Evolutionary conservation across 345 rosid genomes (phyloP).

Genomic region (Dipteronia sinensis): DNA sequence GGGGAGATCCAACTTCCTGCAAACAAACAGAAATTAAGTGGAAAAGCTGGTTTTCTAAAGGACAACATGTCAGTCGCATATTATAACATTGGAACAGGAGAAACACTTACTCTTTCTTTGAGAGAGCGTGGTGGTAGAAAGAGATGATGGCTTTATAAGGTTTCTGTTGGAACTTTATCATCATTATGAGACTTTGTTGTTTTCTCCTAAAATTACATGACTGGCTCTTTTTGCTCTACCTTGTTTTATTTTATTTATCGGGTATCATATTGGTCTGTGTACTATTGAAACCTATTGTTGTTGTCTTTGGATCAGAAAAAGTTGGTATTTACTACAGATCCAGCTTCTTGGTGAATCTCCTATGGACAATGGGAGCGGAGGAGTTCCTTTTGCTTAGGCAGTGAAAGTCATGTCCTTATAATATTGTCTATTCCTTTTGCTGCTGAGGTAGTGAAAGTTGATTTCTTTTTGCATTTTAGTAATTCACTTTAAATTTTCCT

Average conservation of each 20-base stretch:
- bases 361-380: constrained; percentile 4
- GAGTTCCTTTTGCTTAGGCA: constrained; percentile 13
- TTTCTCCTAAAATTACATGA: constrained; percentile 5
- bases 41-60: constrained; percentile 65
- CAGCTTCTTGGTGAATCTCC: constrained; percentile 28
- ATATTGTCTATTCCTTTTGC: neutral
- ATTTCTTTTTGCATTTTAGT: neutral
- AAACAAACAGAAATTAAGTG: constrained; percentile 68
- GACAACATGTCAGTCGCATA: constrained; percentile 60
- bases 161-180: constrained; percentile 21
- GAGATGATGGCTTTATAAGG: constrained; percentile 38
- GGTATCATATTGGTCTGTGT: constrained; percentile 25
- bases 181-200: neutral
- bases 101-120: constrained; percentile 46
- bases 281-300: constrained; percentile 12
- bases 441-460: constrained; percentile 7
- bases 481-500: neutral
- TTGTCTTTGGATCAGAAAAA: constrained; percentile 24
- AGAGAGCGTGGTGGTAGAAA: constrained; percentile 74
- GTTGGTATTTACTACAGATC: constrained; percentile 30
- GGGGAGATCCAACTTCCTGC: constrained; percentile 67
- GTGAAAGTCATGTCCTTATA: constrained; percentile 13
- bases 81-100: constrained; percentile 52
- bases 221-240: neutral
- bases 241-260: constrained; percentile 3